Percentiles rank a stretch among this genome's conserved stretches.
Conservation (phyloP, 2,329 filamentous ascomycete species). For the Setomelanomma holmii region DNA sequence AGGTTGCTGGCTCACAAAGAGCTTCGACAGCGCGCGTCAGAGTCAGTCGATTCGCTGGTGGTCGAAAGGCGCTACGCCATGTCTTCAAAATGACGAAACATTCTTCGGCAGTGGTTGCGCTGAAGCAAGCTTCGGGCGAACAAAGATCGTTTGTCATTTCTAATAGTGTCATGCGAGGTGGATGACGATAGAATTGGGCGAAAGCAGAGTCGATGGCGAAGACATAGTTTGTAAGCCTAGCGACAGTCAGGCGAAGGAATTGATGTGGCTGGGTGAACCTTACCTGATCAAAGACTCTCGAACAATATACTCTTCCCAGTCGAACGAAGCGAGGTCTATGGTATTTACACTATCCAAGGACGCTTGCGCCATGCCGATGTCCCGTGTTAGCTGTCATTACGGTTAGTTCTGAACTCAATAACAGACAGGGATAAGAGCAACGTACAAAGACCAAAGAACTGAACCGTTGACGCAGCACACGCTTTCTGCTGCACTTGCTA, state of each 20-base stretch:
- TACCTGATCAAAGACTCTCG: conserved; percentile 5
- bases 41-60: background rate
- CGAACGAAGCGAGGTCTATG: background rate
- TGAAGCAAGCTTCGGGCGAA: conserved; percentile 8
- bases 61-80: background rate
- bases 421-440: too few species aligned
- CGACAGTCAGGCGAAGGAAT: too few species aligned
- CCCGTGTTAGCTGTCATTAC: background rate
- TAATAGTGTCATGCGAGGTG: conserved; percentile 1
- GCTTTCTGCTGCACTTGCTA: background rate
- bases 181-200: conserved; percentile 4
- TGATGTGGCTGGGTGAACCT: too few species aligned
- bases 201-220: conserved; percentile 6
- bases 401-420: too few species aligned
- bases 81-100: conserved; percentile 4
- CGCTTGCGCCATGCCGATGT: background rate
- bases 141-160: conserved; percentile 4
- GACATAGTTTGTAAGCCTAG: conserved; percentile 4
- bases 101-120: background rate
- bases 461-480: background rate
- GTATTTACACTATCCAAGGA: background rate
- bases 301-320: conserved; percentile 1
- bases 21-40: background rate
- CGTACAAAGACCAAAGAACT: conserved; percentile 1
- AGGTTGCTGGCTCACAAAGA: background rate